phyloP scores from a whole-genome alignment of 495 filamentous ascomycete genomes.

The Xylona heveae region DNA sequence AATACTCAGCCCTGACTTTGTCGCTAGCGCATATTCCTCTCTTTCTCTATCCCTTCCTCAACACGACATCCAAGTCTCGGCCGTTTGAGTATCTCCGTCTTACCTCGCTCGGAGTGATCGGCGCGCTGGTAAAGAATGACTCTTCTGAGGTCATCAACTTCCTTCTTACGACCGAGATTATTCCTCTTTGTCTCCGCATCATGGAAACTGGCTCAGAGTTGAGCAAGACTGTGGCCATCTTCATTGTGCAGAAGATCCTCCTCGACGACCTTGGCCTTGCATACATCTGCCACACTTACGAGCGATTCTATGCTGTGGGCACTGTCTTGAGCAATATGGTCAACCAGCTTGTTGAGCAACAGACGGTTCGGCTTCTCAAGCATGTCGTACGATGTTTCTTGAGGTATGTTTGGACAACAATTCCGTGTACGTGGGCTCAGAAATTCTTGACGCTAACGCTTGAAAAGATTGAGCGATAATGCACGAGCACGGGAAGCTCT shows the following conservation, averaged over 20 bases:
- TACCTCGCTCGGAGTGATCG: conserved; percentile 95
- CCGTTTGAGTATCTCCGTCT: conserved; percentile 97
- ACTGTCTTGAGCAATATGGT: conserved; percentile 99
- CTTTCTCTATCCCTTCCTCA: conserved; percentile 95
- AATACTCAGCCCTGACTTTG: conserved; percentile 9
- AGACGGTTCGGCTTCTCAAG: conserved; percentile 89
- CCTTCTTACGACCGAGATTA: conserved; percentile 95
- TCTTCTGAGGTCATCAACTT: conserved; percentile 98
- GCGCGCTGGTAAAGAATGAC: conserved; percentile 96
- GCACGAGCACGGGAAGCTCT: conserved; percentile 88
- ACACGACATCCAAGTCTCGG: conserved; percentile 94
- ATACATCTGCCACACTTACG: conserved; percentile 98
- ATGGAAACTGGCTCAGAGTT: conserved; percentile 99
- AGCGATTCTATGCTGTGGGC: conserved; percentile 96
- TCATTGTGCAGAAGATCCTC: conserved; percentile 99
- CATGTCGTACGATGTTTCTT: conserved; percentile 97
- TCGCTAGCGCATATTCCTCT: conserved; percentile 83
- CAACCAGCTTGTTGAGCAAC: conserved; percentile 85
- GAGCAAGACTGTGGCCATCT: conserved; percentile 97
- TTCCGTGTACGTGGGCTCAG: neutral
- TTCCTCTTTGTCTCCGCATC: conserved; percentile 90
- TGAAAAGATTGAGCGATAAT: conserved; percentile 70
- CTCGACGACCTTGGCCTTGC: conserved; percentile 92
- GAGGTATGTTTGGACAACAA: conserved; percentile 33
- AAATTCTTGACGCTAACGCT: conserved; percentile 7